Evolutionary conservation across 2,329 filamentous ascomycete genomes (phyloP).

Genomic region (Teratosphaeriaceae sp.): DNA sequence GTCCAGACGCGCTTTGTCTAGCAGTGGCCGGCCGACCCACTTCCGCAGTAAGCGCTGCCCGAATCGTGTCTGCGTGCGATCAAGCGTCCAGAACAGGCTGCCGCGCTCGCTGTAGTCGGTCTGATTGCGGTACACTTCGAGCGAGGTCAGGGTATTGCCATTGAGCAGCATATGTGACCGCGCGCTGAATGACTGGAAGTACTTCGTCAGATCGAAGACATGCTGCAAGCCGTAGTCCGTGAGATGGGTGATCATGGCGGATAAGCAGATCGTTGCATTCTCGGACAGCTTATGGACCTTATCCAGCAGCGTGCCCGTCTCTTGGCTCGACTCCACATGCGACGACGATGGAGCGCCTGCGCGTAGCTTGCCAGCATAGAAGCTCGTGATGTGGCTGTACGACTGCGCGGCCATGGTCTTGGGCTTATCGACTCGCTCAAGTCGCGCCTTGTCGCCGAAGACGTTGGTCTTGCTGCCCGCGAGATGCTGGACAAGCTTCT

Average conservation of each 20-base stretch:
- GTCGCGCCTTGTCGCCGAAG: constrained; percentile 81
- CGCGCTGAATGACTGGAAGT: constrained; percentile 93
- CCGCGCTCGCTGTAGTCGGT: constrained; percentile 81
- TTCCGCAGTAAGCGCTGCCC: constrained; percentile 83
- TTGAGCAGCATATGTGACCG: constrained; percentile 94
- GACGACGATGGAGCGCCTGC: constrained; percentile 31
- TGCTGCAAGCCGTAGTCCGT: constrained; percentile 90
- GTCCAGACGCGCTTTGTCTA: constrained; percentile 68
- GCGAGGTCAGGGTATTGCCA: constrained; percentile 85
- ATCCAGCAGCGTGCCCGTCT: constrained; percentile 61
- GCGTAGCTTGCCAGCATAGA: constrained; percentile 84
- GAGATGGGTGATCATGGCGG: constrained; percentile 91
- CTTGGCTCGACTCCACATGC: constrained; percentile 38
- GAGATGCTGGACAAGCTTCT: constrained; percentile 85
- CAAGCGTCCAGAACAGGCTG: constrained; percentile 90
- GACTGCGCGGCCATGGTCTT: constrained; percentile 80
- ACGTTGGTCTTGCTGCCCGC: constrained; percentile 84
- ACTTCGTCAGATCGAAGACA: constrained; percentile 92
- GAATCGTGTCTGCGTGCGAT: constrained; percentile 85
- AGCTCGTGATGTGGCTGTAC: constrained; percentile 82
- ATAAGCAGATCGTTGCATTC: constrained; percentile 82
- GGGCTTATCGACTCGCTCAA: constrained; percentile 68
- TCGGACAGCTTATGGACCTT: constrained; percentile 82
- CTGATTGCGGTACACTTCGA: constrained; percentile 93
- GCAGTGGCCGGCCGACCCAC: constrained; percentile 87